These are phyloP conservation scores for Cercospora canescens DNA, from an alignment of 2,329 filamentous ascomycete species.

Conservation along the genomic window DNA sequence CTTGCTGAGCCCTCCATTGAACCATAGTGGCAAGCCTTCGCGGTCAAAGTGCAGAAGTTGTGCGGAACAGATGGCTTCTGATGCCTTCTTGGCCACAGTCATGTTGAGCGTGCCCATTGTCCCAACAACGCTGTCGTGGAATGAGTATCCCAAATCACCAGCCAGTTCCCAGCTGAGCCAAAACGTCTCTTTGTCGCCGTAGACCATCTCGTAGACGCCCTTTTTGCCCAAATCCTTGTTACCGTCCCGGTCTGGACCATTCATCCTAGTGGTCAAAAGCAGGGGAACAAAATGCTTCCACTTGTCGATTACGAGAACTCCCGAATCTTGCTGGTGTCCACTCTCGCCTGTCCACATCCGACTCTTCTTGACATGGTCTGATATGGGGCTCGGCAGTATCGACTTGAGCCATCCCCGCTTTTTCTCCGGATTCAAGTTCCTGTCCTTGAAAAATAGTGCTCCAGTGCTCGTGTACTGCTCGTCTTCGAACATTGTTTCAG, in stretches of 20 bases:
- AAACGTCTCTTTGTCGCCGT: constrained; percentile 53
- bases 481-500: constrained; percentile 45
- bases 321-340: constrained; percentile 47
- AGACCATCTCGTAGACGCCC: constrained; percentile 51
- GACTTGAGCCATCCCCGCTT: constrained; percentile 44
- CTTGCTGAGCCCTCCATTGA: constrained; percentile 48
- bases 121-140: constrained; percentile 44
- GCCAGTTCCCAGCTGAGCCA: constrained; percentile 52
- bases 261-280: constrained; percentile 43
- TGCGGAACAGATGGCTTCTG: constrained; percentile 44
- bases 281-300: constrained; percentile 49
- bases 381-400: constrained; percentile 47
- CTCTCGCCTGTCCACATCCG: constrained; percentile 41
- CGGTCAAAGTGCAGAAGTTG: constrained; percentile 48
- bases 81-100: neutral
- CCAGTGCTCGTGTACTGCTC: constrained; percentile 44
- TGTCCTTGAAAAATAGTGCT: constrained; percentile 50
- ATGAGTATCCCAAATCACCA: constrained; percentile 45
- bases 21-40: constrained; percentile 46
- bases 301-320: constrained; percentile 50
- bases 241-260: constrained; percentile 48
- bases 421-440: constrained; percentile 43
- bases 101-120: constrained; percentile 36
- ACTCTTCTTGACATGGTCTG: constrained; percentile 40
- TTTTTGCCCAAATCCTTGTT: constrained; percentile 39